Evolutionary conservation across 129 eudicot genomes (phyloP), one percentile per base, ranked within the genome.

Genomic region (Lactuca sativa): DNA sequence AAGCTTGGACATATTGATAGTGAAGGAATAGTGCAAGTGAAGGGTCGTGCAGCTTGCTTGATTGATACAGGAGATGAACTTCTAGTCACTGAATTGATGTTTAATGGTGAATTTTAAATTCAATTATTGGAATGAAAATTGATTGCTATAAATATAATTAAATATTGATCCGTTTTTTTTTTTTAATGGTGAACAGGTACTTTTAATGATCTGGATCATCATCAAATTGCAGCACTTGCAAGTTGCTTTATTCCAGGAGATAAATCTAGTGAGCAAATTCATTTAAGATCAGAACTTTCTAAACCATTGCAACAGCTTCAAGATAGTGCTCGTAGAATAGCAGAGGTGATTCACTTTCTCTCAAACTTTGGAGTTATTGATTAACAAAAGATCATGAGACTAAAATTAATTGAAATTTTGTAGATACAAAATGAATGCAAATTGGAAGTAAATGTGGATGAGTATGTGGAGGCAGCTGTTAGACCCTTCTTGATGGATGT

Each of bases 21-120:
- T 74, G 99, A 95, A 71, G 95, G 95, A 15, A 89, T 95, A 67
- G 97, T 95, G 59, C 93, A 85, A 88, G 81, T 95, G 74, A 95
- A 95, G 72, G 99, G 99, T 17, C 86, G 97, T 59, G 99, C 99
- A 32, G 99, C 99, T 52, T 82, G 96, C 67, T 80, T 87, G 69
- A 87, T 95, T 53, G 99, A 95, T 69, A 95, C 99, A 13, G 99
- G 99, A 80, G 99, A 95, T 77, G 97, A 95, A 78, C 96, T 95
- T n/a, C 88, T 90, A 61, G 99, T 90, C 69, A 95, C 99, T 21
- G 99, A 95, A 64, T 67, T 95, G 74, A 90, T 95, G 99, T 95
- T 95, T 60, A 95, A 95, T 77, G 97, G 99, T 95, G 60, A 49
- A 9, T 25, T 18, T 25, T 25, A 25, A 25, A 25, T 25, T 25